phyloP scores from a whole-genome alignment of 495 filamentous ascomycete genomes.

The Neurospora intermedia region DNA sequence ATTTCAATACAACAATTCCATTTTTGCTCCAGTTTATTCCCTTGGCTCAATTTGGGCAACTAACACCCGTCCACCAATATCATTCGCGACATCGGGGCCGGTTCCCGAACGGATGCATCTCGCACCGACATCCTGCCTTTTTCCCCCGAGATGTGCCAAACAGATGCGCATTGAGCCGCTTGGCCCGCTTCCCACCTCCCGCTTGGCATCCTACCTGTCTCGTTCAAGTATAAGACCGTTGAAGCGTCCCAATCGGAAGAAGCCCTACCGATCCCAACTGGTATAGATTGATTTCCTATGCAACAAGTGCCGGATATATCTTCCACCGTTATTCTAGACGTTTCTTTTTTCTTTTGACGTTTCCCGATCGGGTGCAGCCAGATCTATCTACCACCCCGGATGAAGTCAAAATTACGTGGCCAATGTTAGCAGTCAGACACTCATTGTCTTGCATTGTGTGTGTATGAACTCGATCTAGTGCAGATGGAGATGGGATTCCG shows the following conservation, averaged over 20 bases:
- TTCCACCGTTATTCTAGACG: not conserved
- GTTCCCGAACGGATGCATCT: not conserved
- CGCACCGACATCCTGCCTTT: not conserved
- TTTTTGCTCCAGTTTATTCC: not conserved
- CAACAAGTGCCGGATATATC: not conserved
- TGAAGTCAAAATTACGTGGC: slow-evolving; percentile 8
- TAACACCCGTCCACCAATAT: not conserved
- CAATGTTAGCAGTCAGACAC: not conserved
- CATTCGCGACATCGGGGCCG: not conserved
- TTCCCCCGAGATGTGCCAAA: not conserved
- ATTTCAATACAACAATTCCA: not conserved
- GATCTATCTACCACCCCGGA: not conserved
- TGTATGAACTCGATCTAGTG: not conserved
- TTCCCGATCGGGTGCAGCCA: not conserved
- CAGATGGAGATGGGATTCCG: not conserved
- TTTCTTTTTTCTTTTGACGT: not conserved
- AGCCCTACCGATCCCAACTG: not conserved
- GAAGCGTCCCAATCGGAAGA: not conserved
- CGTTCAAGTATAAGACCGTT: not conserved
- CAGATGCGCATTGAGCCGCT: not conserved
- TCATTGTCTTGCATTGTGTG: not conserved
- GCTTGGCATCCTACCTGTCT: not conserved
- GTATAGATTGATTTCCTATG: not conserved
- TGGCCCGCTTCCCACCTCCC: not conserved
- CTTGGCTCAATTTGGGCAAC: not conserved